These are phyloP conservation scores for Beauveria medogensis DNA, from an alignment of 2,329 filamentous ascomycete species.

Conservation along the genomic window DNA sequence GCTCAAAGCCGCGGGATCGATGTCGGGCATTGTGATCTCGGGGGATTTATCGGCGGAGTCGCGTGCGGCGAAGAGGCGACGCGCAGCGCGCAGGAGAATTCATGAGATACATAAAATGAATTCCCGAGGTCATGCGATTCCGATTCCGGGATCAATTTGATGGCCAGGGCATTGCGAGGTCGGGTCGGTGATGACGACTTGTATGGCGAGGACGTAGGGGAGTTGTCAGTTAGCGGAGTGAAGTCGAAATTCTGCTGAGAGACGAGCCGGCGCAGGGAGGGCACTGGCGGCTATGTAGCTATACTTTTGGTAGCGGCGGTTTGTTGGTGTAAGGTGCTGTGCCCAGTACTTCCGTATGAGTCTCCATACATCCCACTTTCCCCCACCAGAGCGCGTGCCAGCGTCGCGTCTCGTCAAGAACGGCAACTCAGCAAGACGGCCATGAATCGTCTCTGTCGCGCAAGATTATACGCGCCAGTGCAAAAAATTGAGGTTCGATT, in stretches of 20 bases:
- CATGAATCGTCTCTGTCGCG: background rate
- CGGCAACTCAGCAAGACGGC: conserved; percentile 14
- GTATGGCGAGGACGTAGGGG: conserved; percentile 17
- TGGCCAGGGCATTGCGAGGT: conserved; percentile 35
- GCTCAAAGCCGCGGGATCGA: conserved; percentile 62
- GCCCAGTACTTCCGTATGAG: background rate
- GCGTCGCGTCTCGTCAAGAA: conserved; percentile 20
- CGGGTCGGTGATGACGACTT: conserved; percentile 31
- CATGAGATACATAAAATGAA: conserved; percentile 37
- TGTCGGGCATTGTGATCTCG: conserved; percentile 51
- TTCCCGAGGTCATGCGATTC: conserved; percentile 34
- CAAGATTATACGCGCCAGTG: background rate
- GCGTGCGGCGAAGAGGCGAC: conserved; percentile 39
- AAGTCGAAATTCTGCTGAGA: conserved; percentile 30
- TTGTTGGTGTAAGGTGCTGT: background rate
- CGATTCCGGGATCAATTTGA: conserved; percentile 31
- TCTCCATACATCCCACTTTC: conserved; percentile 13
- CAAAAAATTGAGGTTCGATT: background rate
- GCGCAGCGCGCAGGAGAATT: conserved; percentile 34
- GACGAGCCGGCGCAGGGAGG: conserved; percentile 13
- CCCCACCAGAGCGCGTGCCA: conserved; percentile 13
- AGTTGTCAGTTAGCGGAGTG: conserved; percentile 23
- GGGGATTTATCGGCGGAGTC: conserved; percentile 28
- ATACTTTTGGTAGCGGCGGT: conserved; percentile 15
- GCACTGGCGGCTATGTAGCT: conserved; percentile 17